Conservation (phyloP, 257 asterid species). For the Cruciata laevipes region DNA sequence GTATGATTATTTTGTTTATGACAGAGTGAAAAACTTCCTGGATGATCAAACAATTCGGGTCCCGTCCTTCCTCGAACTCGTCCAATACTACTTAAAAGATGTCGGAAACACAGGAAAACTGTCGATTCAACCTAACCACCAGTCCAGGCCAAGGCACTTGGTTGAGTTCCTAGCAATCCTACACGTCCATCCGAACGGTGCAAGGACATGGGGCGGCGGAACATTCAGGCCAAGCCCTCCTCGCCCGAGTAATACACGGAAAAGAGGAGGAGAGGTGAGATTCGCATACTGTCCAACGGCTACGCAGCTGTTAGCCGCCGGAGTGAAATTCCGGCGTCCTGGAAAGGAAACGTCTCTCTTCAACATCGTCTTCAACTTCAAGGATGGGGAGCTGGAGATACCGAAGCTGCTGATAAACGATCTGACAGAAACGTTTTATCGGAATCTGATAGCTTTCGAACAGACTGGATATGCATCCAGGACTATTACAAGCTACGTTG, state of each 20-base stretch:
- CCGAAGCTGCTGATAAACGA: conserved; percentile 19
- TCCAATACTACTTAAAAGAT: too few species aligned
- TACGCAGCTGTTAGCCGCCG: conserved; percentile 24
- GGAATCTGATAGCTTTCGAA: conserved; percentile 26
- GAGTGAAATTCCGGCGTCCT: conserved; percentile 17
- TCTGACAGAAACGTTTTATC: conserved; percentile 20
- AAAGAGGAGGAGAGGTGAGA: background rate
- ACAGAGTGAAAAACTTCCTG: background rate
- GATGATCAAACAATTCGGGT: background rate
- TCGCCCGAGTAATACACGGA: too few species aligned
- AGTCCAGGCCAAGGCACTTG: too few species aligned
- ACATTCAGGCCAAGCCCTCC: too few species aligned
- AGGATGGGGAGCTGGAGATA: conserved; percentile 12
- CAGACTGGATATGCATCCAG: conserved; percentile 17
- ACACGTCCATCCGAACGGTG: too few species aligned
- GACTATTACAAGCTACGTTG: conserved; percentile 23
- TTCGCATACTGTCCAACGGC: conserved; percentile 22
- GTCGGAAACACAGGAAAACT: too few species aligned
- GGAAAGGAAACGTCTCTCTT: conserved; percentile 11
- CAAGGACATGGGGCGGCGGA: too few species aligned
- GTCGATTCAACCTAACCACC: too few species aligned
- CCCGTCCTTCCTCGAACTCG: background rate
- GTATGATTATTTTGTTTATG: background rate
- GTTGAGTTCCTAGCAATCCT: too few species aligned
- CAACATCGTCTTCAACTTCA: conserved; percentile 14